Evolutionary conservation across 139 green algal species (phyloP).

Genomic region (Coelastrella sp.): DNA sequence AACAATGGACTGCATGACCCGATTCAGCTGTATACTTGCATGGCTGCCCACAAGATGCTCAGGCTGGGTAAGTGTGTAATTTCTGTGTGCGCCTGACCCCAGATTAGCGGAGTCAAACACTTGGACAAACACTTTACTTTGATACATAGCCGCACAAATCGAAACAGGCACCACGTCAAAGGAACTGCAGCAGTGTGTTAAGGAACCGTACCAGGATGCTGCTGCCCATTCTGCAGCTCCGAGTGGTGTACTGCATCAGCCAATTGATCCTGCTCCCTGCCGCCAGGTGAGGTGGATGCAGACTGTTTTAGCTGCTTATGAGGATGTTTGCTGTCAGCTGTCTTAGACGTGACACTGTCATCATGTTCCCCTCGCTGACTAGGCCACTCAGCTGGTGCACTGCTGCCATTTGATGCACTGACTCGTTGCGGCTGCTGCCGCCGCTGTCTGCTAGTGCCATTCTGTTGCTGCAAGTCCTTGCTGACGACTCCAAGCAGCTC

Average conservation of each 20-base stretch:
- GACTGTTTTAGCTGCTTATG: slow-evolving; percentile 30
- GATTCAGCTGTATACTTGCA: too few species aligned
- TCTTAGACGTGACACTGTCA: background rate
- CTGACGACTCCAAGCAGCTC: background rate
- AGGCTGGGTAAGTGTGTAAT: too few species aligned
- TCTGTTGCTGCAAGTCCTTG: background rate
- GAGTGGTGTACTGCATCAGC: background rate
- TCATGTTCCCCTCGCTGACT: background rate
- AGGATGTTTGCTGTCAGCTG: slow-evolving; percentile 20
- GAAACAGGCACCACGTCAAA: too few species aligned
- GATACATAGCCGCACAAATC: too few species aligned
- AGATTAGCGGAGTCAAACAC: too few species aligned
- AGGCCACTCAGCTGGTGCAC: slow-evolving; percentile 10
- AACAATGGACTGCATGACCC: too few species aligned
- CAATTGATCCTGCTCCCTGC: background rate
- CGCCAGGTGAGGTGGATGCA: slow-evolving; percentile 1
- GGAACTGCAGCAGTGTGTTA: background rate
- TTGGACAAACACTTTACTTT: too few species aligned
- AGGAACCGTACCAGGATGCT: background rate
- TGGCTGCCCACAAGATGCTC: too few species aligned
- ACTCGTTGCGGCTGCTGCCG: slow-evolving; percentile 10
- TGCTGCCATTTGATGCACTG: background rate
- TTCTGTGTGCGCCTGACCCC: too few species aligned
- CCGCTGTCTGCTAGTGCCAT: background rate
- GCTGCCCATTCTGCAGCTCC: background rate